These are phyloP conservation scores for Patellifolia procumbens DNA, from an alignment of 179 eudicot species.

Conservation along the genomic window DNA sequence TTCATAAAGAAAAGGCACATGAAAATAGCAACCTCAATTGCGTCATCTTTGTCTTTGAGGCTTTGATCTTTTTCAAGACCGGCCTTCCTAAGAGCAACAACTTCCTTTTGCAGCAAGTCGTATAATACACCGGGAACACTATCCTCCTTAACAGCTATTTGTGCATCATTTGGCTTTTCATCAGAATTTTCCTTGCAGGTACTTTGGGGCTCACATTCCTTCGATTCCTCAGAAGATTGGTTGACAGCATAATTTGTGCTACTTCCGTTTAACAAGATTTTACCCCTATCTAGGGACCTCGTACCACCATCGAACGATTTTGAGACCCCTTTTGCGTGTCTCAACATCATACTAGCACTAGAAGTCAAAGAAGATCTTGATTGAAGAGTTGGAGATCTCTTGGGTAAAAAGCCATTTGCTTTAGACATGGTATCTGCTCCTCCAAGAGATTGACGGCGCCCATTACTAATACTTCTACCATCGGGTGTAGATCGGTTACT, in stretches of 20 bases:
- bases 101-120: slow-evolving; percentile 93
- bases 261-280: slow-evolving; percentile 60
- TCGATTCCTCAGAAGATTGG: slow-evolving; percentile 54
- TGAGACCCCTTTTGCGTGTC: slow-evolving; percentile 92
- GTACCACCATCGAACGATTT: slow-evolving; percentile 97
- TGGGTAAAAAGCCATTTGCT: slow-evolving; percentile 84
- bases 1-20: slow-evolving; percentile 5
- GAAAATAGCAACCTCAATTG: slow-evolving; percentile 65
- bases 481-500: slow-evolving; percentile 54
- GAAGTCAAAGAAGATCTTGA: slow-evolving; percentile 65
- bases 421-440: slow-evolving; percentile 83
- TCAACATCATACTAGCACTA: slow-evolving; percentile 73
- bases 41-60: slow-evolving; percentile 96
- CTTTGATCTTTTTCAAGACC: slow-evolving; percentile 93
- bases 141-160: slow-evolving; percentile 59
- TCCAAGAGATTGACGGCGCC: slow-evolving; percentile 94
- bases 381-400: slow-evolving; percentile 79
- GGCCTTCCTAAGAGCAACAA: slow-evolving; percentile 80
- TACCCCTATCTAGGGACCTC: slow-evolving; percentile 75
- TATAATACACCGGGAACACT: slow-evolving; percentile 74
- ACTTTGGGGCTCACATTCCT: slow-evolving; percentile 51
- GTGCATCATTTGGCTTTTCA: slow-evolving; percentile 61
- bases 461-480: slow-evolving; percentile 73
- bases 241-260: slow-evolving; percentile 49
- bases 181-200: slow-evolving; percentile 58